Evolutionary conservation across 2,329 filamentous ascomycete species (phyloP).

Genomic region (Lecanicillium sp.): DNA sequence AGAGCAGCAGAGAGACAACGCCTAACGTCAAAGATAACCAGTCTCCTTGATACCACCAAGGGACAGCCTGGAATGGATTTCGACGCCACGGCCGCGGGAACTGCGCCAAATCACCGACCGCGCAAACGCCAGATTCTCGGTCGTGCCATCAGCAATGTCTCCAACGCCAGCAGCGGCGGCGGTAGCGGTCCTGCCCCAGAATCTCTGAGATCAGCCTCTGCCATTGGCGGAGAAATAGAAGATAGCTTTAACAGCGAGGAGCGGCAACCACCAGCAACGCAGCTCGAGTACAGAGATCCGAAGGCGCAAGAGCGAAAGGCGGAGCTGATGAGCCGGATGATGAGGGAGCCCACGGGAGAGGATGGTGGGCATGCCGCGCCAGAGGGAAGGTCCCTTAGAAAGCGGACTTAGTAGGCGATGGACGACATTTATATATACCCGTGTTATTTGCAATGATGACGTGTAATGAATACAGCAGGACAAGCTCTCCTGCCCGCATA

Average conservation of each 20-base stretch:
- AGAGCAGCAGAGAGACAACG: conserved; percentile 34
- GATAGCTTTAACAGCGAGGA: conserved; percentile 23
- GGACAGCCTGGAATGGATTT: not conserved
- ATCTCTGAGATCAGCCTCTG: conserved; percentile 12
- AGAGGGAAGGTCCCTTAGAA: conserved; percentile 1
- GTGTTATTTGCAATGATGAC: no score
- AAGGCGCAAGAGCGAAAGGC: conserved; percentile 40
- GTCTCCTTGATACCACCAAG: conserved; percentile 31
- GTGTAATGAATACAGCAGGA: no score
- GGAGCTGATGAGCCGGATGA: conserved; percentile 41
- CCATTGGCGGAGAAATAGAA: conserved; percentile 15
- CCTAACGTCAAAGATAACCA: conserved; percentile 37
- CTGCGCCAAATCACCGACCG: conserved; percentile 19
- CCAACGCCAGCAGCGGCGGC: conserved; percentile 41
- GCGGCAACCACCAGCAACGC: conserved; percentile 39
- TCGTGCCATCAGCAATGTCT: conserved; percentile 53
- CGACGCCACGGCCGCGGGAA: conserved; percentile 18
- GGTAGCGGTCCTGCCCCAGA: conserved; percentile 34
- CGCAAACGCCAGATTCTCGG: conserved; percentile 48
- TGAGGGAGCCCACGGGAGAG: conserved; percentile 18
- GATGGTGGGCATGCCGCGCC: not conserved
- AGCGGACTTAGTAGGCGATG: conserved; percentile 1
- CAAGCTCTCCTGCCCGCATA: not conserved
- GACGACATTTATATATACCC: not conserved
- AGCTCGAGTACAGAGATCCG: conserved; percentile 48